Evolutionary conservation across 805 yeast genomes (phyloP), one percentile per base, ranked within the genome.

Genomic region (Ogataea minuta): DNA sequence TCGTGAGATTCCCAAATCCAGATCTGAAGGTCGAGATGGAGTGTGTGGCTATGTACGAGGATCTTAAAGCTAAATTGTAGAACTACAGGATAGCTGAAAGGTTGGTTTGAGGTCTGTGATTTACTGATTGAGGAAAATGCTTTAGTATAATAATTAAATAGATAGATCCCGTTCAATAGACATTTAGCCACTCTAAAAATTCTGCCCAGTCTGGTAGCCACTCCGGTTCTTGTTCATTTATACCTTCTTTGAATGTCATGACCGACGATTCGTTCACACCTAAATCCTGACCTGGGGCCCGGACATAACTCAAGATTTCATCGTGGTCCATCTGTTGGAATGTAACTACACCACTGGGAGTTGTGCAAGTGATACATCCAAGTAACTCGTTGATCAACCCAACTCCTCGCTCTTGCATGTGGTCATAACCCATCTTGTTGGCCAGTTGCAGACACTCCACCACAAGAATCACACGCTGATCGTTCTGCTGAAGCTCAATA

Each of bases 1-100:
- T 72, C 33, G 79, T 71, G 24, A 68, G 61, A 4, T 76, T 76
- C 60, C 77, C 77, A 53, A 70, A 74, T 52, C 64, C 71, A 8
- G 49, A 61, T 11, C 46, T 76, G 37, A 67, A 71, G 47, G 72
- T 77, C 30, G 82, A 77, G 52, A 52, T 76, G 35, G 81, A 76
- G 51, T 68, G 71, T 35, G 59, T 74, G n/a, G 11, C 12, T 19
- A 8, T 8, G 8, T 19, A 19, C 21, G 21, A 19, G 21, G 21
- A 19, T 8, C 21, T 37, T 5, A 12, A 14, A 8, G 31, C 41
- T 13, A 43, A 34, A 31, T 16, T 42, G 26, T 33, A 63, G 41
- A 16, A 9, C n/a, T 24, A 13, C n/a, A 24, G 14, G 14, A 16
- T 6, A 13, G n/a, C 27, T n/a, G 9, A 3, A 20, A 5, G 28